A percentile compares a stretch with the other conserved stretches of the same genome.
phyloP scores from a whole-genome alignment of 2,329 filamentous ascomycete genomes.

The Pseudocercospora musae region DNA sequence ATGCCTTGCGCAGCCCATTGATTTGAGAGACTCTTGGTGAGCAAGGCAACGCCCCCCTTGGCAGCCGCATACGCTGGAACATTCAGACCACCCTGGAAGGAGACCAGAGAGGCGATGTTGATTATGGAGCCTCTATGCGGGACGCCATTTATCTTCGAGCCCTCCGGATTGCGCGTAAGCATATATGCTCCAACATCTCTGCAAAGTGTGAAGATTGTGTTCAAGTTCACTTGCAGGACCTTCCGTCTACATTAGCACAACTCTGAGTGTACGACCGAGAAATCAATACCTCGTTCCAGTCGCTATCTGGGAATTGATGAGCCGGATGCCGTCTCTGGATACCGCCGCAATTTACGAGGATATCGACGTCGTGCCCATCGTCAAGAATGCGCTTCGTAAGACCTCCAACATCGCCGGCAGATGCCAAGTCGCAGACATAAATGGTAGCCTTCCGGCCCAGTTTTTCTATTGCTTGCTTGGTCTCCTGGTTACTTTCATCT shows the following conservation, averaged over 20 bases:
- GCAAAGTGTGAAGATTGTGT: slow-evolving; percentile 71
- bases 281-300: slow-evolving; percentile 66
- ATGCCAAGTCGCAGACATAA: slow-evolving; percentile 67
- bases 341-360: slow-evolving; percentile 81
- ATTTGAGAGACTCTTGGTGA: slow-evolving; percentile 80
- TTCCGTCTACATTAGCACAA: not conserved
- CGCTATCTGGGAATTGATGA: slow-evolving; percentile 68
- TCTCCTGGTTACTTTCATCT: slow-evolving; percentile 53
- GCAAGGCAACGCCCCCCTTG: slow-evolving; percentile 79
- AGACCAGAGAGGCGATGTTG: slow-evolving; percentile 76
- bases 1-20: slow-evolving; percentile 77
- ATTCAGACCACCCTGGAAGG: slow-evolving; percentile 81
- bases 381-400: slow-evolving; percentile 57
- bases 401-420: slow-evolving; percentile 53
- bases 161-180: slow-evolving; percentile 51
- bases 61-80: slow-evolving; percentile 82
- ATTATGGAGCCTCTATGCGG: slow-evolving; percentile 67
- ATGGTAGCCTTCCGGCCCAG: slow-evolving; percentile 65
- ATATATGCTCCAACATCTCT: slow-evolving; percentile 79
- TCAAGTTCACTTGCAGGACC: slow-evolving; percentile 75
- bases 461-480: slow-evolving; percentile 59
- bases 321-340: slow-evolving; percentile 77
- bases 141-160: slow-evolving; percentile 42
- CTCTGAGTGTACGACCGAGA: not conserved
- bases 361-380: slow-evolving; percentile 63